Evolutionary conservation across 1,284 basidiomycete species (phyloP).

Genomic region (Bjerkandera adusta): DNA sequence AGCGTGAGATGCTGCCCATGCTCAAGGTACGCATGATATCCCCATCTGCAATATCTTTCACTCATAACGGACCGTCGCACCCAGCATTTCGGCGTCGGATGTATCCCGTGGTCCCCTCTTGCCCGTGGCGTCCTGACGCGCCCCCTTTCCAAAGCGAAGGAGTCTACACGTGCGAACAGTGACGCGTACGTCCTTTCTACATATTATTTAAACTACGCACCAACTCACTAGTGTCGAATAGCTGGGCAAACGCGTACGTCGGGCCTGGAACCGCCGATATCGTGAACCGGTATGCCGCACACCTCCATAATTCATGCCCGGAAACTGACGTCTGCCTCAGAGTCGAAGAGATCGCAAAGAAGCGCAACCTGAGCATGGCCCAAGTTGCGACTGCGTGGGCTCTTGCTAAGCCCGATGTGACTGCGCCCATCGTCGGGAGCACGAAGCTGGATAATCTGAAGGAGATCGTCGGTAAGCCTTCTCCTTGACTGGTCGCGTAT

Average conservation of each 20-base stretch:
- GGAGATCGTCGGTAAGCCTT: conserved; percentile 44
- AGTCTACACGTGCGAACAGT: conserved; percentile 20
- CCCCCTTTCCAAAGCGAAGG: conserved; percentile 20
- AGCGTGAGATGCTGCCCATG: conserved; percentile 66
- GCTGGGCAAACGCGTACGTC: conserved; percentile 25
- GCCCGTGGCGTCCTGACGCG: conserved; percentile 33
- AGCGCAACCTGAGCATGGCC: conserved; percentile 51
- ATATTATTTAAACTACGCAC: conserved; percentile 2
- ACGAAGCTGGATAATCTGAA: conserved; percentile 48
- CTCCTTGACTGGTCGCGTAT: too few relatives aligned
- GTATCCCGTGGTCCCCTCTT: conserved; percentile 39
- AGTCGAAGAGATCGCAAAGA: conserved; percentile 52
- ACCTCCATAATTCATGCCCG: background rate
- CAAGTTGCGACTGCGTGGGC: conserved; percentile 56
- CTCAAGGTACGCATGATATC: conserved; percentile 37
- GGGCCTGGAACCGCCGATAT: conserved; percentile 30
- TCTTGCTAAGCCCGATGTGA: conserved; percentile 37
- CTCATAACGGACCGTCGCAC: conserved; percentile 1
- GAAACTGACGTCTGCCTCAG: conserved; percentile 21
- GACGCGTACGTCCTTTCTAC: conserved; percentile 11
- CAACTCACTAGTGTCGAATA: conserved; percentile 5
- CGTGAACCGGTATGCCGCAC: conserved; percentile 30
- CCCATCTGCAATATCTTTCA: background rate
- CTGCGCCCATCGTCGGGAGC: conserved; percentile 54
- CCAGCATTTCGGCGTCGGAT: conserved; percentile 32